Evolutionary conservation across 768 basidiomycete genomes (phyloP).

Genomic region (Omphalotus guepiniiformis): DNA sequence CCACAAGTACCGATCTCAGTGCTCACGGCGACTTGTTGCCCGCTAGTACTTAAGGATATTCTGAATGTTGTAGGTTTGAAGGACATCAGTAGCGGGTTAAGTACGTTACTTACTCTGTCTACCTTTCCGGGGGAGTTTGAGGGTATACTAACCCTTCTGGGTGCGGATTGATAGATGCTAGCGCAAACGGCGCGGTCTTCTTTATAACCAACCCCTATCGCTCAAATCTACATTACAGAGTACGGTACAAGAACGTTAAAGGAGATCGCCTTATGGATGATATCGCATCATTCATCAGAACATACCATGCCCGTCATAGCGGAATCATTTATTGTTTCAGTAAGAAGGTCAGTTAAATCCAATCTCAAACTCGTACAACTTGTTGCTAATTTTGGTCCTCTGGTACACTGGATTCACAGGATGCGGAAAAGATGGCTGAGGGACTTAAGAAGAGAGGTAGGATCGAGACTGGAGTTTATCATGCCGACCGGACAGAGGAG

Average conservation of each 20-base stretch:
- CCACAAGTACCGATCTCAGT: constrained; percentile 80
- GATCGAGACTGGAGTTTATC: constrained; percentile 80
- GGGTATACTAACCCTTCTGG: constrained; percentile 2
- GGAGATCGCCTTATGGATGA: constrained; percentile 68
- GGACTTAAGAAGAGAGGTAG: constrained; percentile 50
- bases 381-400: too few relatives aligned
- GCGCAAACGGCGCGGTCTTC: constrained; percentile 65
- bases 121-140: constrained; percentile 3
- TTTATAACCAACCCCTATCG: constrained; percentile 82
- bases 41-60: constrained; percentile 71
- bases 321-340: constrained; percentile 91
- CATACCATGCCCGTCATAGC: constrained; percentile 54
- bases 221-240: constrained; percentile 80
- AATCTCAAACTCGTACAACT: background rate
- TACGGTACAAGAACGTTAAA: constrained; percentile 67
- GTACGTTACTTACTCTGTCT: constrained; percentile 41
- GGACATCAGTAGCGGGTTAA: constrained; percentile 59
- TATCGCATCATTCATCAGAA: constrained; percentile 65
- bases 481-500: constrained; percentile 61
- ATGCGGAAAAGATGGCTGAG: constrained; percentile 71
- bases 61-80: constrained; percentile 65
- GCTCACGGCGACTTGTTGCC: constrained; percentile 81
- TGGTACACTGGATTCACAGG: constrained; percentile 53
- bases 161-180: constrained; percentile 48
- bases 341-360: constrained; percentile 56